Evolutionary conservation across 208 protist genomes (phyloP).

Genomic region (Crithidia expoeki): DNA sequence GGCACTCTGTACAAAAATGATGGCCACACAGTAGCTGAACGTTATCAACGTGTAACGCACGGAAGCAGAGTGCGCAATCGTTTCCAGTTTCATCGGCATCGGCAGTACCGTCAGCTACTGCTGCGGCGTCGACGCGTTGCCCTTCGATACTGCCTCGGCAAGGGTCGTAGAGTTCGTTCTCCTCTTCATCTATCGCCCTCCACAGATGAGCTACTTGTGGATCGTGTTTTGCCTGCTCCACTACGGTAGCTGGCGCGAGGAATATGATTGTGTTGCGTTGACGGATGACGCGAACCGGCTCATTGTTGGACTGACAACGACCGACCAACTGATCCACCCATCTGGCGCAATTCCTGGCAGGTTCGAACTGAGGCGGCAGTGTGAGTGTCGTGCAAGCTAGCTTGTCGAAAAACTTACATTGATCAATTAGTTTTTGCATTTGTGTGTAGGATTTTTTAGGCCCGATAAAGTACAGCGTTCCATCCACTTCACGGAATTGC

Average conservation of each 20-base stretch:
- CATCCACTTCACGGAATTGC: constrained; percentile 3
- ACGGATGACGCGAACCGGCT: constrained; percentile 2
- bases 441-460: background rate
- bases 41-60: background rate
- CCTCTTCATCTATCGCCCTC: constrained; percentile 8
- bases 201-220: background rate
- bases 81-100: background rate
- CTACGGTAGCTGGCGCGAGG: background rate
- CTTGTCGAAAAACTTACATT: background rate
- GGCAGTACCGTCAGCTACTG: background rate
- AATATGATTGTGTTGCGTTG: constrained; percentile 6
- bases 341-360: background rate
- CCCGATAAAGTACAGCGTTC: constrained; percentile 12
- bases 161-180: constrained; percentile 12
- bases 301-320: background rate
- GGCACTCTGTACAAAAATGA: constrained; percentile 13
- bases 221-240: background rate
- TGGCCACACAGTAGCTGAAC: constrained; percentile 7
- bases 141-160: background rate
- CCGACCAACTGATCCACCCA: background rate
- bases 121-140: background rate
- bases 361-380: background rate
- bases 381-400: constrained; percentile 10
- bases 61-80: constrained; percentile 2
- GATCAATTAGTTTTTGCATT: background rate